Evolutionary conservation across 2,329 filamentous ascomycete genomes (phyloP).

Genomic region (Gremmenia infestans): DNA sequence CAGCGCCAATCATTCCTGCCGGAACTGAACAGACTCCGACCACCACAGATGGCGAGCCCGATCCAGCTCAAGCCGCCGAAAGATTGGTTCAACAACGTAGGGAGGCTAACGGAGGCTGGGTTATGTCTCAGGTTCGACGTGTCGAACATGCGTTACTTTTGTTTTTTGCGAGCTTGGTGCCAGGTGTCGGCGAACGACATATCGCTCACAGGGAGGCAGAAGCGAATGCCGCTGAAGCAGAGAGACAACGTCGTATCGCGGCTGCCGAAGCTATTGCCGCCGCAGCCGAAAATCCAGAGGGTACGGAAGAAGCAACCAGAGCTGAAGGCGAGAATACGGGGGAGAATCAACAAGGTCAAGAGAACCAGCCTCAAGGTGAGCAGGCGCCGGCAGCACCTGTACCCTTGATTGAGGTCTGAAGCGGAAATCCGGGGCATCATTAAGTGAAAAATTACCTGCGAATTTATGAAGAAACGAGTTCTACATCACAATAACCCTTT

Average conservation of each 20-base stretch:
- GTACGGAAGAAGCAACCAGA: not conserved
- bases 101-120: slow-evolving; percentile 43
- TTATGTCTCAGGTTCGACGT: slow-evolving; percentile 46
- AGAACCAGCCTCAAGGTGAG: not conserved
- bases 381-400: slow-evolving; percentile 1
- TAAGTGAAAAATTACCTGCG: not conserved
- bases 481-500: no score
- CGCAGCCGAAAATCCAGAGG: slow-evolving; percentile 10
- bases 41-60: slow-evolving; percentile 28
- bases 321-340: slow-evolving; percentile 4
- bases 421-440: not conserved
- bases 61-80: slow-evolving; percentile 49
- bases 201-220: slow-evolving; percentile 39
- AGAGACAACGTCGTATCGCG: slow-evolving; percentile 21
- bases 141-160: slow-evolving; percentile 56
- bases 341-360: not conserved
- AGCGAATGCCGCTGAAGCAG: slow-evolving; percentile 26
- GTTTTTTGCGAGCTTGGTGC: slow-evolving; percentile 62
- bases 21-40: slow-evolving; percentile 3
- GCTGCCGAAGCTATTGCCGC: slow-evolving; percentile 19
- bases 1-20: slow-evolving; percentile 1
- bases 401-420: slow-evolving; percentile 15
- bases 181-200: slow-evolving; percentile 60
- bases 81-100: slow-evolving; percentile 45
- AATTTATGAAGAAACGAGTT: no score